Evolutionary conservation across 768 basidiomycete genomes (phyloP).

Genomic region (Leccinum fibrillosum): DNA sequence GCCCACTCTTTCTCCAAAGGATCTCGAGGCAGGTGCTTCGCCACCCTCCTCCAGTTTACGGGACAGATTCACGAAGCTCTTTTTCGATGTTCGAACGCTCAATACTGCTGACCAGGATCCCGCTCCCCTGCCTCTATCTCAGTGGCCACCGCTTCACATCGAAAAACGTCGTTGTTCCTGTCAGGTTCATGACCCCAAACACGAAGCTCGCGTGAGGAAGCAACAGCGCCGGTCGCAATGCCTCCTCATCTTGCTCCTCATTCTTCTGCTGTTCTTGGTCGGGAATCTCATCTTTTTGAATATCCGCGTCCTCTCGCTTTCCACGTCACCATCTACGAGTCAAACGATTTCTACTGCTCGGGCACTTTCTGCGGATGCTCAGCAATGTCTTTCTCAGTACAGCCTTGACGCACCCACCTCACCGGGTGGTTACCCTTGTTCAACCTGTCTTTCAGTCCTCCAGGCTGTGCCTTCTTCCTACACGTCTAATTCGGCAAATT

Average conservation of each 20-base stretch:
- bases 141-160: slow-evolving; percentile 41
- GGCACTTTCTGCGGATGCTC: slow-evolving; percentile 36
- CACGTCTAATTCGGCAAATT: slow-evolving; percentile 26
- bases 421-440: slow-evolving; percentile 45
- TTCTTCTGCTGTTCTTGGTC: slow-evolving; percentile 42
- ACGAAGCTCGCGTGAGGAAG: slow-evolving; percentile 21
- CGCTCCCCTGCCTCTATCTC: slow-evolving; percentile 19
- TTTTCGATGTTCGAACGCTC: slow-evolving; percentile 35
- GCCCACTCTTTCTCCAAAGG: slow-evolving; percentile 9
- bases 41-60: slow-evolving; percentile 22
- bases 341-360: slow-evolving; percentile 25
- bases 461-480: slow-evolving; percentile 37
- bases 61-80: slow-evolving; percentile 35
- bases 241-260: slow-evolving; percentile 33
- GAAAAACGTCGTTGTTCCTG: slow-evolving; percentile 33
- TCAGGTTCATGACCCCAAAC: slow-evolving; percentile 18
- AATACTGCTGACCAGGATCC: slow-evolving; percentile 22
- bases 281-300: slow-evolving; percentile 40
- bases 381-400: slow-evolving; percentile 46
- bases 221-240: slow-evolving; percentile 30
- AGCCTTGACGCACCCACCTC: slow-evolving; percentile 41
- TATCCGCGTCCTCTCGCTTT: slow-evolving; percentile 30
- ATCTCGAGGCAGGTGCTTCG: slow-evolving; percentile 25
- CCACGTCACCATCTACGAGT: slow-evolving; percentile 12
- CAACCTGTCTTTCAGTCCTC: slow-evolving; percentile 41